Conservation (phyloP, 2,329 filamentous ascomycete species). For the Sarocladiaceae sp. region DNA sequence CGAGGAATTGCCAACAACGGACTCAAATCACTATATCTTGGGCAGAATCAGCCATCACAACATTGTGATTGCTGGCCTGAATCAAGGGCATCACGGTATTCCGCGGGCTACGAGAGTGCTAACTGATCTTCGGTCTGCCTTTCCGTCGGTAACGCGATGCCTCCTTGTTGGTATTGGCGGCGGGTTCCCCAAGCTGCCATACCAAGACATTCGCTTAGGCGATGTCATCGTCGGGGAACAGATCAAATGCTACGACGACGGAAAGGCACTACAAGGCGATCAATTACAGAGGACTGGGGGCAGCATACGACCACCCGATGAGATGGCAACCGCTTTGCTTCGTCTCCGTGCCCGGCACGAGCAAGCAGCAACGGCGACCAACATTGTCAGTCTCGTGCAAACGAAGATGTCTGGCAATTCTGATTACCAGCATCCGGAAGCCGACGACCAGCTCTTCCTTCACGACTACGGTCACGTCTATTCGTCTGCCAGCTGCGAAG, state of each 20-base stretch:
- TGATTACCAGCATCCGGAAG: not conserved
- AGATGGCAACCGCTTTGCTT: not conserved
- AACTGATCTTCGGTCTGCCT: conserved; percentile 12
- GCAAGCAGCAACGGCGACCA: not conserved
- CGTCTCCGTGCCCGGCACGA: not conserved
- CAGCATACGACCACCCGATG: not conserved
- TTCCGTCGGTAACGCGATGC: conserved; percentile 10
- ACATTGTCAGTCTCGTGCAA: not conserved
- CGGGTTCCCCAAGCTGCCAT: conserved; percentile 15
- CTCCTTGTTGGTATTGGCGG: conserved; percentile 25
- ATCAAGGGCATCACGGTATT: conserved; percentile 13
- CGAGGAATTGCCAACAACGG: not conserved
- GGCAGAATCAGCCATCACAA: conserved; percentile 15
- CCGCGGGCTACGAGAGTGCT: conserved; percentile 13
- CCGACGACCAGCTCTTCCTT: conserved; percentile 2
- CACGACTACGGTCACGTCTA: not conserved
- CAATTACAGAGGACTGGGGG: conserved; percentile 6
- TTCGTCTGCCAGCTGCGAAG: not conserved
- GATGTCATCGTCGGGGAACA: conserved; percentile 18
- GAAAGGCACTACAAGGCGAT: conserved; percentile 14
- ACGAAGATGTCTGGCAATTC: not conserved
- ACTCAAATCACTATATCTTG: conserved; percentile 13
- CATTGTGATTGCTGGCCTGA: conserved; percentile 15
- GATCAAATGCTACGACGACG: conserved; percentile 18
- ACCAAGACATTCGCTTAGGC: conserved; percentile 16